Evolutionary conservation across 495 filamentous ascomycete genomes (phyloP).

Genomic region (Jackrogersella minutella): DNA sequence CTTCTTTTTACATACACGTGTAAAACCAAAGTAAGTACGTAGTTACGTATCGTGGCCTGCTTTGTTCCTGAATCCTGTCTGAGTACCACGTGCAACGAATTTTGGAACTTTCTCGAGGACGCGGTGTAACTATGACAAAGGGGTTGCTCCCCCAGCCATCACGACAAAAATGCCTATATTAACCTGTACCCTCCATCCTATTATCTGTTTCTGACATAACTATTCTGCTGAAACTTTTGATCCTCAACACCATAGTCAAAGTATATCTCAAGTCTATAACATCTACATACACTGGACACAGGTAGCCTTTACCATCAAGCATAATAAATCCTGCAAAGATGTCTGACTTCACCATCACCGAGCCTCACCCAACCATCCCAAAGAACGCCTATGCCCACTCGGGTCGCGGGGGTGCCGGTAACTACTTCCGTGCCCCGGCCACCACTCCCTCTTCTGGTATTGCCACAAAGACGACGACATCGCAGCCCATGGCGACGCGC

Average conservation of each 20-base stretch:
- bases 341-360: slow-evolving; percentile 72
- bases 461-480: slow-evolving; percentile 46
- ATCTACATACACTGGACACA: slow-evolving; percentile 7
- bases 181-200: slow-evolving; percentile 25
- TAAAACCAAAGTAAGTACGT: slow-evolving; percentile 22
- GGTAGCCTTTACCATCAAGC: slow-evolving; percentile 28
- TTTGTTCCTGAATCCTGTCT: slow-evolving; percentile 13
- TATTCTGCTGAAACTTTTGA: slow-evolving; percentile 19
- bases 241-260: not conserved
- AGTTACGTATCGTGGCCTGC: slow-evolving; percentile 34
- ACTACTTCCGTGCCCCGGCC: slow-evolving; percentile 75
- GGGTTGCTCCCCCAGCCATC: slow-evolving; percentile 31
- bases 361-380: slow-evolving; percentile 79
- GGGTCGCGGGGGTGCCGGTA: slow-evolving; percentile 89
- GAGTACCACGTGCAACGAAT: slow-evolving; percentile 27
- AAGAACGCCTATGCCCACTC: slow-evolving; percentile 71
- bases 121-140: slow-evolving; percentile 45
- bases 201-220: not conserved
- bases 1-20: no score
- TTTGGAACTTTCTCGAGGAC: slow-evolving; percentile 33
- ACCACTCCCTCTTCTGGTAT: slow-evolving; percentile 60
- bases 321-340: slow-evolving; percentile 42
- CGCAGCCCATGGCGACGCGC: no score
- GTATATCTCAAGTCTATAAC: not conserved
- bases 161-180: slow-evolving; percentile 35